A percentile compares a stretch with the other conserved stretches of the same genome.
Conservation (phyloP, 2,329 filamentous ascomycete species). For the Aspergillus transmontanensis region DNA sequence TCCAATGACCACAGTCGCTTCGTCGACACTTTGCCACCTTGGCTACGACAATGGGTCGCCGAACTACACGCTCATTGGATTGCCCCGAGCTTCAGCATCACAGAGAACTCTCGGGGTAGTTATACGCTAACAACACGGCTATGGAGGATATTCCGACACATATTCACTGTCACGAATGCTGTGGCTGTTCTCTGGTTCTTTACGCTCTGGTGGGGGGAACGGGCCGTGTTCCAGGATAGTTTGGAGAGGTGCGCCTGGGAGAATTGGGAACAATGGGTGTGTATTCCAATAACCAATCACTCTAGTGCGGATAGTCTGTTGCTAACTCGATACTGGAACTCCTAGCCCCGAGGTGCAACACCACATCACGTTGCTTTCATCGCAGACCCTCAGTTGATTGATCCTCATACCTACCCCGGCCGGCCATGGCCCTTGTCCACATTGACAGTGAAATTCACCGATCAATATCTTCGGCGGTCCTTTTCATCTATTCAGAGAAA, state of each 20-base stretch:
- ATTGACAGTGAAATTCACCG: constrained; percentile 72
- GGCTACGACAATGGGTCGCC: constrained; percentile 26
- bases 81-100: not conserved
- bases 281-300: constrained; percentile 20
- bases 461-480: constrained; percentile 83
- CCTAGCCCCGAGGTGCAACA: constrained; percentile 71
- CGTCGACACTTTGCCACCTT: constrained; percentile 23
- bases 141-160: constrained; percentile 15
- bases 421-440: constrained; percentile 72
- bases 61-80: constrained; percentile 14
- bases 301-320: not conserved
- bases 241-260: constrained; percentile 78
- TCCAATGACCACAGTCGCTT: constrained; percentile 15
- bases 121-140: constrained; percentile 21
- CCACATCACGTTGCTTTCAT: constrained; percentile 85
- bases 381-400: constrained; percentile 88
- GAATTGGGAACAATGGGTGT: constrained; percentile 90
- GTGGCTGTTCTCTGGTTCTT: constrained; percentile 75
- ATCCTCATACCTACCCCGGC: constrained; percentile 91
- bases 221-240: constrained; percentile 71
- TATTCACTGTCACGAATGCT: constrained; percentile 59
- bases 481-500: constrained; percentile 76
- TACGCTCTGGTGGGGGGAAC: constrained; percentile 81
- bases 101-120: constrained; percentile 12
- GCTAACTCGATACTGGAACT: constrained; percentile 11